These are phyloP conservation scores for Helotiales sp. DNA, from an alignment of 2,329 filamentous ascomycete species.

Conservation along the genomic window DNA sequence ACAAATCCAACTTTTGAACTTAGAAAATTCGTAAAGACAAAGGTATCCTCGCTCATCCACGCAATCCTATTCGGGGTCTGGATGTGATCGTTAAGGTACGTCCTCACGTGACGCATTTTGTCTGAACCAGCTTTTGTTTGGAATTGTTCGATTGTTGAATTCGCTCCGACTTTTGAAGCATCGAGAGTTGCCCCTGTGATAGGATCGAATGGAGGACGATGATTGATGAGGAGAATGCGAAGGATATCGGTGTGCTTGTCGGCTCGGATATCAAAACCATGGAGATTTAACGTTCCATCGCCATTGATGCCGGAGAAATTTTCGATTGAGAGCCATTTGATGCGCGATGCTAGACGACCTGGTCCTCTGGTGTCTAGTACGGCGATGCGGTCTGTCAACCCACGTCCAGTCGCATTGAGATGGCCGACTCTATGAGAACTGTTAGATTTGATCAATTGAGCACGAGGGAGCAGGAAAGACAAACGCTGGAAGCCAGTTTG, in stretches of 20 bases:
- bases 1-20: constrained; percentile 40
- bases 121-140: constrained; percentile 35
- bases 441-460: background rate
- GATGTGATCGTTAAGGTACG: constrained; percentile 41
- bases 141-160: constrained; percentile 47
- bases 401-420: constrained; percentile 37
- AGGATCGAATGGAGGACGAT: constrained; percentile 43
- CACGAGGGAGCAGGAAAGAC: constrained; percentile 8
- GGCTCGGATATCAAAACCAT: constrained; percentile 43
- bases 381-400: constrained; percentile 34
- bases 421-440: constrained; percentile 25
- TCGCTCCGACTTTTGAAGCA: constrained; percentile 41
- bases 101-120: constrained; percentile 43
- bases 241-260: constrained; percentile 34
- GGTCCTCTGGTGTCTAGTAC: constrained; percentile 37
- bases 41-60: constrained; percentile 43
- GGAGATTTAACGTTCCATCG: constrained; percentile 41
- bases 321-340: constrained; percentile 33
- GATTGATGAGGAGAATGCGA: constrained; percentile 45
- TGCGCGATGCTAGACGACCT: constrained; percentile 31
- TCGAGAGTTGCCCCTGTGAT: constrained; percentile 42
- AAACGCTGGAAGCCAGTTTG: constrained; percentile 39
- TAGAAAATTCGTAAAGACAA: constrained; percentile 47
- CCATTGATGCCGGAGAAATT: constrained; percentile 37
- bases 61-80: constrained; percentile 46